Conservation (phyloP, 2,329 filamentous ascomycete genomes). For the Botryosphaeria agaves region DNA sequence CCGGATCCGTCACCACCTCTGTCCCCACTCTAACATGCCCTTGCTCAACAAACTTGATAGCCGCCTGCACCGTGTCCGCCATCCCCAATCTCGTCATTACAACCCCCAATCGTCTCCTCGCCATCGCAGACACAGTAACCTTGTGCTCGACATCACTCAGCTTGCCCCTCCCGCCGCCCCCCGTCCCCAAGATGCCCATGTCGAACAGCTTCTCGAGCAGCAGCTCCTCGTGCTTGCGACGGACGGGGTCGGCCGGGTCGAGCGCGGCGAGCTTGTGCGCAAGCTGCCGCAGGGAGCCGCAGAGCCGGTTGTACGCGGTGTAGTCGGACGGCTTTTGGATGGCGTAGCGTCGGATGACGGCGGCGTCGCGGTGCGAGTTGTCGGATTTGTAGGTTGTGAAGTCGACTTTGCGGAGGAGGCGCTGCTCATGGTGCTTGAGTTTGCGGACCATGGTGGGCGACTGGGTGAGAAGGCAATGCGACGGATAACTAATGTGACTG, state of each 20-base stretch:
- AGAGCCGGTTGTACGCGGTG: conserved; percentile 29
- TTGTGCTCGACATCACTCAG: conserved; percentile 61
- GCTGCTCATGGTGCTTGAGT: conserved; percentile 93
- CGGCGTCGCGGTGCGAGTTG: conserved; percentile 66
- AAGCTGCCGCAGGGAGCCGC: conserved; percentile 63
- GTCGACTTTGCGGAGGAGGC: conserved; percentile 82
- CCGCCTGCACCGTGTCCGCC: conserved; percentile 74
- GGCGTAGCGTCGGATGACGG: conserved; percentile 69
- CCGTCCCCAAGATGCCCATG: conserved; percentile 68
- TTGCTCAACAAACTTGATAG: conserved; percentile 76
- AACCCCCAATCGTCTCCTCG: conserved; percentile 65
- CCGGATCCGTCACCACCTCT: conserved; percentile 77
- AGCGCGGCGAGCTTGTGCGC: conserved; percentile 77
- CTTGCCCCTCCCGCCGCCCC: conserved; percentile 44
- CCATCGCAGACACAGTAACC: conserved; percentile 79
- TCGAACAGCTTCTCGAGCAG: conserved; percentile 84
- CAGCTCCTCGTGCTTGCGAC: conserved; percentile 70
- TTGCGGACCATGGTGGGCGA: conserved; percentile 67
- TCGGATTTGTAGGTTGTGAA: conserved; percentile 90
- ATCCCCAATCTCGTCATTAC: conserved; percentile 83
- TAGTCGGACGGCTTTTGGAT: conserved; percentile 86
- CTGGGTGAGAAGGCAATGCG: not conserved
- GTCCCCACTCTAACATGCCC: conserved; percentile 86
- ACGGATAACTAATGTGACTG: not conserved
- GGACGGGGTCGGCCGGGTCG: conserved; percentile 57